Evolutionary conservation across 441 rosid genomes (phyloP), one percentile per base, ranked within the genome.

Genomic region (Pelargonium cotyledonis): DNA sequence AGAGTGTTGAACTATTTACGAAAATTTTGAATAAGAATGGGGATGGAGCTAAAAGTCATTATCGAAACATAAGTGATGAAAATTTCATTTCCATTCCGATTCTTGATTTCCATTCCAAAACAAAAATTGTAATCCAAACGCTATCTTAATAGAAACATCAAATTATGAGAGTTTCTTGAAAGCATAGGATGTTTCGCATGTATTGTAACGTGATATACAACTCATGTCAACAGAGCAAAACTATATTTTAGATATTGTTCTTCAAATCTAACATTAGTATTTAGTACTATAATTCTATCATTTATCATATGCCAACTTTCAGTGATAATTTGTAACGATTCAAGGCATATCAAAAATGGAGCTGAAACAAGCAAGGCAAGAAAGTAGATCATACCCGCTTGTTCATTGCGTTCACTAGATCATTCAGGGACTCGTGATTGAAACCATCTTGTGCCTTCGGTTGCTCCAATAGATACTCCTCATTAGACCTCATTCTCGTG

Each of bases 361-460:
- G 73, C 44, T 31, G 43, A 49, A 18, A 61, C 14, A 14, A n/a
- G 60, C 29, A 19, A 67, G 66, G 67, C 6, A 65, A 73, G 58
- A 63, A 61, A 26, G 12, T 57, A 14, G 63, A 23, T 53, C 71
- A 69, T 80, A 91, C 98, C 89, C 80, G 86, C 77, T 86, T 88
- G 73, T 84, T 74, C 89, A 87, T 82, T 66, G 82, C 82, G 60
- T 73, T 82, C 92, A 87, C 76, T 49, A 94, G 80, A 57, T 88
- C 96, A 63, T 88, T 93, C 55, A 91, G 72, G 35, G 88, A 78
- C 7, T 85, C 94, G 0, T 82, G 88, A 15, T 70, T 58, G 65
- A 83, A 82, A 62, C 76, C 79, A 76, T 80, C 82, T 4, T 77
- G 83, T 15, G 85, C 46, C 80, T 85, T 84, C 4, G 72, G 72